Conservation (phyloP, 2,329 filamentous ascomycete species). For the Metarhizium humberi region DNA sequence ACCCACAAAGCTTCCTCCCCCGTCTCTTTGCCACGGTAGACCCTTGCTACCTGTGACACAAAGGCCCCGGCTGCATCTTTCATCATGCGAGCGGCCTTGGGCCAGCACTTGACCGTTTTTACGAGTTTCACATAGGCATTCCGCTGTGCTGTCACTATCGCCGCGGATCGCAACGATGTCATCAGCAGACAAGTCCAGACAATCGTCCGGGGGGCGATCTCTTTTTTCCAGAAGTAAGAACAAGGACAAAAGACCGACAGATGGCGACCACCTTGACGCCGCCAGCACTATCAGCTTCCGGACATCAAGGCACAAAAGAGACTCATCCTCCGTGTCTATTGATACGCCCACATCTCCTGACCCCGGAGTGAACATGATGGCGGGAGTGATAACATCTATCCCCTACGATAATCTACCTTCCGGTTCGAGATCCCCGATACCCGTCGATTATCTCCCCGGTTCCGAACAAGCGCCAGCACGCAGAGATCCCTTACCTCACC, state of each 20-base stretch:
- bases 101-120: slow-evolving; percentile 24
- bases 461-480: slow-evolving; percentile 53
- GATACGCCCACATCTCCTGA: slow-evolving; percentile 59
- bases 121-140: slow-evolving; percentile 20
- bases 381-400: slow-evolving; percentile 79
- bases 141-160: slow-evolving; percentile 3
- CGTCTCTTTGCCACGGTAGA: slow-evolving; percentile 1
- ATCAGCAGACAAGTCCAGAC: slow-evolving; percentile 68
- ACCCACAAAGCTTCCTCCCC: background rate
- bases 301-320: slow-evolving; percentile 66
- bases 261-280: slow-evolving; percentile 51
- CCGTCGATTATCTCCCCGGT: slow-evolving; percentile 64
- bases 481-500: slow-evolving; percentile 70
- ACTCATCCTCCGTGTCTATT: slow-evolving; percentile 61
- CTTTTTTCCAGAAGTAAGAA: slow-evolving; percentile 90
- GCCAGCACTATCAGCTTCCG: slow-evolving; percentile 55
- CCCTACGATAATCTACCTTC: slow-evolving; percentile 66
- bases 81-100: slow-evolving; percentile 32
- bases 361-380: slow-evolving; percentile 60
- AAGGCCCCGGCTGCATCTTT: slow-evolving; percentile 8
- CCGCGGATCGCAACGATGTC: slow-evolving; percentile 35
- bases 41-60: slow-evolving; percentile 5
- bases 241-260: slow-evolving; percentile 54
- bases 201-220: slow-evolving; percentile 65
- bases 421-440: slow-evolving; percentile 60